Evolutionary conservation across 2,329 filamentous ascomycete genomes (phyloP), one percentile per base, ranked within the genome.

Genomic region (Aspergillus quadrilineatus): DNA sequence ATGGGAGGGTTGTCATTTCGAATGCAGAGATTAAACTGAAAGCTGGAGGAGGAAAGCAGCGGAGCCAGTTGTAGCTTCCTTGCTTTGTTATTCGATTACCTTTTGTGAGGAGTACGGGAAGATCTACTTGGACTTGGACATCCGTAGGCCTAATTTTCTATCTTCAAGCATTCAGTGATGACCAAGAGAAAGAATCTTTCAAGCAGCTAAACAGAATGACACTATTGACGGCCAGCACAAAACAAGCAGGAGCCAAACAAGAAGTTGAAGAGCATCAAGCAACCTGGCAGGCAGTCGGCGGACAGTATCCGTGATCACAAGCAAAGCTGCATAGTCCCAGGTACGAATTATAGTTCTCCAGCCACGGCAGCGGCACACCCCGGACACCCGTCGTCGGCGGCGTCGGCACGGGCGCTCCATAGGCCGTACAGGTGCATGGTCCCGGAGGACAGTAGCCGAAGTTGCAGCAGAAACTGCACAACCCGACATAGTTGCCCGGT

Each of bases 271-370:
- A 41, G 15, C 15, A 22, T 12, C 12, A 55, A 17, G 8, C 50
- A 32, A 36, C 29, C 44, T 12, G 60, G 28, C 66, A 68, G 0
- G 66, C 66, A 2, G 68, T 69, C 5, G 63, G 47, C 0, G 78
- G 78, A 50, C 77, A 80, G 57, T 80, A 80, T 0, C 77, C 78
- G 61, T 79, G 75, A 57, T 73, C 75, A 45, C 78, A 80, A 10
- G 75, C 69, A 58, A 72, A 81, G 55, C 73, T 78, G 60, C 79
- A 81, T 14, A 81, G 70, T 0, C 77, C 78, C 39, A 72, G 59
- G 58, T 80, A 81, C 1, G 68, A 65, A 3, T 72, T 68, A 37
- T 67, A 37, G 34, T 37, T 37, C 34, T 37, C 66, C 43, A 68
- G 60, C 0, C 59, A 57, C 2, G 54, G 6, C 6, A 67, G 59